Conservation (phyloP, 352 stramenopile genomes). For the Phytophthora uliginosa region DNA sequence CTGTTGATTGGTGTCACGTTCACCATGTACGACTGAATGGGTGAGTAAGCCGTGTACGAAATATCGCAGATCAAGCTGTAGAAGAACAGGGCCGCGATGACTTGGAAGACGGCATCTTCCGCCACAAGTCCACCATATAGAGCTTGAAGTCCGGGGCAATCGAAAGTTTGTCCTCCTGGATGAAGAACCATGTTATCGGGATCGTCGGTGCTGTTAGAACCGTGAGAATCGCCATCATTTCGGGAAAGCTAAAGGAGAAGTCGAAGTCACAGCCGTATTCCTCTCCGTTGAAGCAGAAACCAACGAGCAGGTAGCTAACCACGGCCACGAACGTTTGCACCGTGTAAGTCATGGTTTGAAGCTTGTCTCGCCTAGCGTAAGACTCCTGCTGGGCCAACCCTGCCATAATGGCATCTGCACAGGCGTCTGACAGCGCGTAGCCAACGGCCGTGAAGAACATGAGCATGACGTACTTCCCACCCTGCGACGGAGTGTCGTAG, state of each 20-base stretch:
- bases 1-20: constrained; percentile 42
- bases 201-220: constrained; percentile 48
- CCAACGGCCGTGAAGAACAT: constrained; percentile 58
- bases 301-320: constrained; percentile 50
- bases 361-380: constrained; percentile 48
- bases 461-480: constrained; percentile 49
- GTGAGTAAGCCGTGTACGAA: constrained; percentile 38
- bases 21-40: constrained; percentile 42
- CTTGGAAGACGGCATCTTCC: constrained; percentile 58
- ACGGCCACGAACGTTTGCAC: constrained; percentile 49
- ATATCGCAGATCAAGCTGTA: constrained; percentile 38
- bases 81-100: constrained; percentile 55
- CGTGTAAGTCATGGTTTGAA: constrained; percentile 59
- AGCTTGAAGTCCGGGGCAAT: constrained; percentile 28
- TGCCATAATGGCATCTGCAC: constrained; percentile 61
- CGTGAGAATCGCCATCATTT: constrained; percentile 45
- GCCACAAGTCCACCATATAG: constrained; percentile 49
- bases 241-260: constrained; percentile 47
- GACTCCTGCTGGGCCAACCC: constrained; percentile 65
- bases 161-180: constrained; percentile 36
- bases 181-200: constrained; percentile 57
- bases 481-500: constrained; percentile 40
- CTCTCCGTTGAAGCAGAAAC: constrained; percentile 54
- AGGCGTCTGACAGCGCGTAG: constrained; percentile 58
- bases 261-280: constrained; percentile 52